Conservation (phyloP, 345 rosid genomes). For the Atalantia buxifolia region DNA sequence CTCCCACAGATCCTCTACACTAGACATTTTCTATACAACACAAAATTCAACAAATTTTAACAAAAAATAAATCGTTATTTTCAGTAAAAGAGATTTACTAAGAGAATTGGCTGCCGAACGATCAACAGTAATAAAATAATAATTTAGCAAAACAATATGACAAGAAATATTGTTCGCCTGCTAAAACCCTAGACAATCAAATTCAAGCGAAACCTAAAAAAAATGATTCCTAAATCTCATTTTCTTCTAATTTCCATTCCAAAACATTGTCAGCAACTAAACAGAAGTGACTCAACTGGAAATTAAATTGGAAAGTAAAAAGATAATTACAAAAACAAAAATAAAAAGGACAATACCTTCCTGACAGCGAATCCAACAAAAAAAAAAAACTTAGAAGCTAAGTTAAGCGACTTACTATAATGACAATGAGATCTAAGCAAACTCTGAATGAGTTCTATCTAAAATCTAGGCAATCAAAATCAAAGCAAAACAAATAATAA, state of each 20-base stretch:
- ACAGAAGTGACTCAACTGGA: background rate
- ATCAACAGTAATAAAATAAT: background rate
- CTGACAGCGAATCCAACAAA: no score
- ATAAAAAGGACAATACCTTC: no score
- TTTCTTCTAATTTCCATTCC: no score
- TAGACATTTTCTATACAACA: constrained; percentile 58
- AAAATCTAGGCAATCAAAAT: constrained; percentile 11
- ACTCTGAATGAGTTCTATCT: background rate
- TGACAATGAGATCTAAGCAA: background rate
- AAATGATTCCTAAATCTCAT: no score
- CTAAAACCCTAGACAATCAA: background rate
- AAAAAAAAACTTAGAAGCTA: background rate
- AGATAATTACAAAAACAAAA: no score
- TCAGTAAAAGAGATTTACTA: background rate
- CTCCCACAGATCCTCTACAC: constrained; percentile 82
- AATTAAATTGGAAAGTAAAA: no score
- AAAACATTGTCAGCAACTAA: no score
- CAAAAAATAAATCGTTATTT: background rate
- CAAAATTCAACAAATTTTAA: background rate
- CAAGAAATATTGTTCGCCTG: background rate
- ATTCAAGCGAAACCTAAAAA: background rate
- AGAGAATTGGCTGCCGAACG: background rate
- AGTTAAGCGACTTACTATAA: background rate
- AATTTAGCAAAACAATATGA: background rate
- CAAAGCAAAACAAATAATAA: background rate